Conservation (phyloP, 2,329 filamentous ascomycete species). For the Fusarium irregulare region DNA sequence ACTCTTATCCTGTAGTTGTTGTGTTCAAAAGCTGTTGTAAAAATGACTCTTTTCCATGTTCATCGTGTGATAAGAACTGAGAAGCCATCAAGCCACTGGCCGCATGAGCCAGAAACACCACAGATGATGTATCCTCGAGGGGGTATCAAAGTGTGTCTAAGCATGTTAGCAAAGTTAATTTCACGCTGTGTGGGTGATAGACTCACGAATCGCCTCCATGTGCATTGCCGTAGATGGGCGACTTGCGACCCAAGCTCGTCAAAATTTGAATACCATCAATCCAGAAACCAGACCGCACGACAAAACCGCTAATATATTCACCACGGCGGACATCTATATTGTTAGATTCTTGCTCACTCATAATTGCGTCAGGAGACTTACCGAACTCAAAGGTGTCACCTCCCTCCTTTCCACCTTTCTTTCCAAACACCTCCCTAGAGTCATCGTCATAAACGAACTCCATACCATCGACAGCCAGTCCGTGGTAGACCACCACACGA, state of each 20-base stretch:
- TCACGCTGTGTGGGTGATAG: background rate
- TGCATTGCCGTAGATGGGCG: slow-evolving; percentile 84
- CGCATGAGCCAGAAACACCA: slow-evolving; percentile 86
- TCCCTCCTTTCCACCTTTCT: slow-evolving; percentile 75
- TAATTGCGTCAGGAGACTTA: slow-evolving; percentile 55
- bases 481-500: slow-evolving; percentile 80
- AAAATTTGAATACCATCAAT: slow-evolving; percentile 91
- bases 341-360: slow-evolving; percentile 23
- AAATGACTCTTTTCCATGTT: slow-evolving; percentile 16
- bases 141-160: slow-evolving; percentile 86
- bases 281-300: slow-evolving; percentile 81
- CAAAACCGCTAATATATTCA: slow-evolving; percentile 89
- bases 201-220: slow-evolving; percentile 85
- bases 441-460: slow-evolving; percentile 95
- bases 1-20: slow-evolving; percentile 21
- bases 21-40: slow-evolving; percentile 24
- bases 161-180: slow-evolving; percentile 31
- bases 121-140: slow-evolving; percentile 90
- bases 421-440: slow-evolving; percentile 87
- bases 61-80: slow-evolving; percentile 73
- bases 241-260: slow-evolving; percentile 88
- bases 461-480: slow-evolving; percentile 81
- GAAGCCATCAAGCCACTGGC: slow-evolving; percentile 85
- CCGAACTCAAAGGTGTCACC: slow-evolving; percentile 82
- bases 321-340: slow-evolving; percentile 83